A percentile compares a stretch with the other conserved stretches of the same genome.
Evolutionary conservation across 345 rosid species (phyloP).

Genomic region (Acer campestre): DNA sequence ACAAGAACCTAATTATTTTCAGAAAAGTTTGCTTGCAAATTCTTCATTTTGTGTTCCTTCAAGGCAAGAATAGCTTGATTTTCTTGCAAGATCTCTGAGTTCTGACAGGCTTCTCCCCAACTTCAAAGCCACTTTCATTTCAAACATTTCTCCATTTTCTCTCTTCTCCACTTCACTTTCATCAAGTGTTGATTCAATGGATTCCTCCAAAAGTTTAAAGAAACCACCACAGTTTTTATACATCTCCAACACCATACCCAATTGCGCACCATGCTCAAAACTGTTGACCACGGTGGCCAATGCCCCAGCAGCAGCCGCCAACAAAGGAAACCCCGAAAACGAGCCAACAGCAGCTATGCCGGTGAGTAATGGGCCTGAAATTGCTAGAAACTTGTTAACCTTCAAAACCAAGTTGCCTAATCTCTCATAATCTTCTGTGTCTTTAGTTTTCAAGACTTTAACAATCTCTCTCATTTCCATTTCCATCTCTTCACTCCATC

Average conservation of each 20-base stretch:
- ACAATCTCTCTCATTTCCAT: conserved; percentile 40
- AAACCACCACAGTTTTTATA: conserved; percentile 51
- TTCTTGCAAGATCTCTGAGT: conserved; percentile 41
- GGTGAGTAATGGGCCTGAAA: conserved; percentile 43
- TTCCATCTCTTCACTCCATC: conserved; percentile 41
- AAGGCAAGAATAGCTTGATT: conserved; percentile 19
- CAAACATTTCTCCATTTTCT: conserved; percentile 43
- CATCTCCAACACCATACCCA: conserved; percentile 62
- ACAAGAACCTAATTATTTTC: neutral
- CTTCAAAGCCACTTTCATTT: conserved; percentile 43
- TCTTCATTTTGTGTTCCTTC: conserved; percentile 31
- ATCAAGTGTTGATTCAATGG: conserved; percentile 29
- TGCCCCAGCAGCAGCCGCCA: conserved; percentile 41
- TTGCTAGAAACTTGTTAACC: conserved; percentile 48
- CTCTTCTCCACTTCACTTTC: conserved; percentile 28
- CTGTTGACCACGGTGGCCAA: conserved; percentile 35
- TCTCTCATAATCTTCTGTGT: conserved; percentile 43
- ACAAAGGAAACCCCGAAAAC: conserved; percentile 11
- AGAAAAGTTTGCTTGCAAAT: conserved; percentile 52
- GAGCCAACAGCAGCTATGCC: conserved; percentile 42
- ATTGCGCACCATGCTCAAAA: conserved; percentile 51
- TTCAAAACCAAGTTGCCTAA: conserved; percentile 42
- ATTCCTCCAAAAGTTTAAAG: conserved; percentile 36
- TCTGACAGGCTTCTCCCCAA: conserved; percentile 54
- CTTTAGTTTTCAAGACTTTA: conserved; percentile 36